phyloP scores from a whole-genome alignment of 345 rosid species.

The Populus euphratica region DNA sequence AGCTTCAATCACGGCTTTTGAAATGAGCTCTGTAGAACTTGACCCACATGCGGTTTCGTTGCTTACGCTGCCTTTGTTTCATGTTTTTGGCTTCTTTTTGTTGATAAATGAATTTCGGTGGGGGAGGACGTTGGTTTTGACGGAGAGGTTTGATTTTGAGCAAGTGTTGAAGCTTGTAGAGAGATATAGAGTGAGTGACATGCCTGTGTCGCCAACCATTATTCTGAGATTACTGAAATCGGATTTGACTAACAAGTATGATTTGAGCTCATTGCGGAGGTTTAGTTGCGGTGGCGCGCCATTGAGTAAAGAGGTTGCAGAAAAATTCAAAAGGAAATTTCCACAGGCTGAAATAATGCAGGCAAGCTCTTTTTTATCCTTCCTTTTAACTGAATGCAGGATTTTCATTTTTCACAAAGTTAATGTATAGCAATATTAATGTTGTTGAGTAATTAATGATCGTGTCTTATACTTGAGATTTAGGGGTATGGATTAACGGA shows the following conservation, averaged over 20 bases:
- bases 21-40: slow-evolving; percentile 8
- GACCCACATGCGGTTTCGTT: slow-evolving; percentile 43
- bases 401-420: no score
- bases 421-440: no score
- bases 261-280: slow-evolving; percentile 52
- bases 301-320: slow-evolving; percentile 61
- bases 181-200: slow-evolving; percentile 50
- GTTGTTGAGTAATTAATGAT: not conserved
- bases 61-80: slow-evolving; percentile 45
- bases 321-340: slow-evolving; percentile 60
- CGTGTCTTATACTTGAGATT: not conserved
- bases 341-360: slow-evolving; percentile 58
- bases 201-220: slow-evolving; percentile 82
- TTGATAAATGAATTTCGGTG: slow-evolving; percentile 27
- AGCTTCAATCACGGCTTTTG: slow-evolving; percentile 46
- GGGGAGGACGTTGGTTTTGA: slow-evolving; percentile 44
- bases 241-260: slow-evolving; percentile 57
- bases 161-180: slow-evolving; percentile 39
- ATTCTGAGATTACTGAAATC: slow-evolving; percentile 61
- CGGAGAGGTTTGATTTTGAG: slow-evolving; percentile 44
- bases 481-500: slow-evolving; percentile 97
- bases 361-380: slow-evolving; percentile 27
- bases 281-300: slow-evolving; percentile 81
- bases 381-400: no score
- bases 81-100: slow-evolving; percentile 44